Conservation (phyloP, 768 basidiomycete genomes). For the Phylloporus arenicola region DNA sequence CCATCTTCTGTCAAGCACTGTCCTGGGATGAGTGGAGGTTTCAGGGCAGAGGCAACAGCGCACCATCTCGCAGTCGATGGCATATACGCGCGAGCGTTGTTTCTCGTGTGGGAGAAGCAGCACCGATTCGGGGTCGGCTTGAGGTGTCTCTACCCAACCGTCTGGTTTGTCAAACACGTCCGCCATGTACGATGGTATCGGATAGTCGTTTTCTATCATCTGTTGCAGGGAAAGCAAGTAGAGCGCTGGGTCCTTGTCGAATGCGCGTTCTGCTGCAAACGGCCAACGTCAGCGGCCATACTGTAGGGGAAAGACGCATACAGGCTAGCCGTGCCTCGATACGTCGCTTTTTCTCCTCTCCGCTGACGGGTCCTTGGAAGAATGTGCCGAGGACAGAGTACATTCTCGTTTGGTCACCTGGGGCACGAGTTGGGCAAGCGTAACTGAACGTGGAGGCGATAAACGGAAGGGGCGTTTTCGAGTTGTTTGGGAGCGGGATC, state of each 20-base stretch:
- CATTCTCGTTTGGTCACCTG: constrained; percentile 82
- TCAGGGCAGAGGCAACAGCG: constrained; percentile 12
- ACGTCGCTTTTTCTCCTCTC: constrained; percentile 72
- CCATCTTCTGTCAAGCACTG: constrained; percentile 89
- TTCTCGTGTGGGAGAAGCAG: constrained; percentile 28
- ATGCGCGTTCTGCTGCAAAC: constrained; percentile 50
- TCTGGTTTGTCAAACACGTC: constrained; percentile 57
- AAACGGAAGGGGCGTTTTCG: constrained; percentile 49
- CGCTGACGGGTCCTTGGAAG: constrained; percentile 74
- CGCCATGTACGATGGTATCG: constrained; percentile 78
- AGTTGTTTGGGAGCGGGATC: constrained; percentile 33
- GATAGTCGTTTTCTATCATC: constrained; percentile 95
- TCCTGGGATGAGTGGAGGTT: background rate
- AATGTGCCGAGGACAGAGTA: constrained; percentile 81
- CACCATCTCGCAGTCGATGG: constrained; percentile 98
- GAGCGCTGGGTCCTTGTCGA: constrained; percentile 57
- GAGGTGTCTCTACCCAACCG: constrained; percentile 84
- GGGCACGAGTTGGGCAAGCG: constrained; percentile 89
- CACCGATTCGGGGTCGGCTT: constrained; percentile 31
- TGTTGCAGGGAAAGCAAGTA: constrained; percentile 76
- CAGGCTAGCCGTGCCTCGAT: constrained; percentile 39
- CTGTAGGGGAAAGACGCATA: constrained; percentile 8
- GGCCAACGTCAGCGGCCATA: constrained; percentile 5
- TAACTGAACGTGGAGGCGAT: constrained; percentile 82
- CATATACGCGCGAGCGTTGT: constrained; percentile 54